phyloP scores from a whole-genome alignment of 768 basidiomycete species.

The Psilocybe subaeruginosa region DNA sequence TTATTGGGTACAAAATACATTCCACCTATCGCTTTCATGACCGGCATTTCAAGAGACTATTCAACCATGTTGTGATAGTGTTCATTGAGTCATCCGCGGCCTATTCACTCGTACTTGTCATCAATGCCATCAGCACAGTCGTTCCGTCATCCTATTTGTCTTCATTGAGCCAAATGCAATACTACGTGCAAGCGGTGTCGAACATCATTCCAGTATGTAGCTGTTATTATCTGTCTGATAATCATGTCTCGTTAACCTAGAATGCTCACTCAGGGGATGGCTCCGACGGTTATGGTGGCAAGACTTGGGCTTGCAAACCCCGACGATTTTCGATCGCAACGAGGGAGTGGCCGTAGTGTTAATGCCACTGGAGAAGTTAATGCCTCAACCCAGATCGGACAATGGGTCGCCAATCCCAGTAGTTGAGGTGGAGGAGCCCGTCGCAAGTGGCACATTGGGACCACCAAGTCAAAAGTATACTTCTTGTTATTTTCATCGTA shows the following conservation, averaged over 20 bases:
- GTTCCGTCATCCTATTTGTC: background rate
- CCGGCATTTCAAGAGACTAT: background rate
- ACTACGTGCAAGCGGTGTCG: too few relatives aligned
- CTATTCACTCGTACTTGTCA: background rate
- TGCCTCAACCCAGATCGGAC: too few relatives aligned
- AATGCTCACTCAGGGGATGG: background rate
- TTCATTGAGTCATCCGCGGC: slow-evolving; percentile 2
- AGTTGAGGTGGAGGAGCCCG: too few relatives aligned
- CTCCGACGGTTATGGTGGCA: background rate
- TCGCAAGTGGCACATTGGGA: too few relatives aligned
- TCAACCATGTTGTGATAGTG: background rate
- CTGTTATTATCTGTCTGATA: background rate
- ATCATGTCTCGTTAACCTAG: too few relatives aligned
- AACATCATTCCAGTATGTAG: too few relatives aligned
- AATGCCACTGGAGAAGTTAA: too few relatives aligned
- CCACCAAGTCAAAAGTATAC: too few relatives aligned
- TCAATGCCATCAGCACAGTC: background rate
- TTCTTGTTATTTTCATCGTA: too few relatives aligned
- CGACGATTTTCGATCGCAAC: slow-evolving; percentile 1
- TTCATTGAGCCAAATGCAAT: too few relatives aligned
- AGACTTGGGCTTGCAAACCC: background rate
- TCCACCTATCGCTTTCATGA: background rate
- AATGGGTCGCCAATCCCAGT: too few relatives aligned
- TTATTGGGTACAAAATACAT: slow-evolving; percentile 3
- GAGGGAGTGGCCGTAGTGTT: too few relatives aligned